phyloP scores from a whole-genome alignment of 1,139 yeast species.

The Geotrichum candidum region DNA sequence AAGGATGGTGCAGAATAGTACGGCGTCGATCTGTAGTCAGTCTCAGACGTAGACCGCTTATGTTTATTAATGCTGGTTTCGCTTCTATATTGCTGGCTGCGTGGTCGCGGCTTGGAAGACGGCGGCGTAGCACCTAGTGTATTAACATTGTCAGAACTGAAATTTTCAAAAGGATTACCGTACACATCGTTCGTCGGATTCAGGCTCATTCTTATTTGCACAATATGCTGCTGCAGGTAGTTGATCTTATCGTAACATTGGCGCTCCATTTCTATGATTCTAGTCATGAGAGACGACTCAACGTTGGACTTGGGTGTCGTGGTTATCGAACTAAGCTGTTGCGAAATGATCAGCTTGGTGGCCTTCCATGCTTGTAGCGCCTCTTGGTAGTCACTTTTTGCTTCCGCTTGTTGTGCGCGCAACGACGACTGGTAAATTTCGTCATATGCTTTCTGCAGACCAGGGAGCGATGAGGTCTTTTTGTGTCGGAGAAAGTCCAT shows the following conservation, averaged over 20 bases:
- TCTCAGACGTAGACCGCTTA: conserved; percentile 2
- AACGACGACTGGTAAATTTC: conserved; percentile 36
- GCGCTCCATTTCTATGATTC: conserved; percentile 34
- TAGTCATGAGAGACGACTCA: conserved; percentile 31
- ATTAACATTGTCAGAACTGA: background rate
- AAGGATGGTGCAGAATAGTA: conserved; percentile 14
- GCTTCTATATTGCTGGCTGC: background rate
- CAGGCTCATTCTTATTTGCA: background rate
- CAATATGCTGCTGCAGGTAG: conserved; percentile 18
- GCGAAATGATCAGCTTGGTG: conserved; percentile 28
- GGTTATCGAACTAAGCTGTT: conserved; percentile 28
- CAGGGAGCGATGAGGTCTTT: conserved; percentile 13
- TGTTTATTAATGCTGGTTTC: conserved; percentile 4
- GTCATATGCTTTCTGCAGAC: conserved; percentile 32
- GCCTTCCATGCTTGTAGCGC: conserved; percentile 32
- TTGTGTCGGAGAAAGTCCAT: conserved; percentile 14
- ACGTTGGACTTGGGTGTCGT: conserved; percentile 26
- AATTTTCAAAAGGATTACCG: background rate
- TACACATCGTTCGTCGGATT: background rate
- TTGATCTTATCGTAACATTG: conserved; percentile 35
- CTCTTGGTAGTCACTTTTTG: conserved; percentile 28
- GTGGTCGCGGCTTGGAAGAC: background rate
- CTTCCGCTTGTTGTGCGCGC: conserved; percentile 33
- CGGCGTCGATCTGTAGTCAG: conserved; percentile 1
- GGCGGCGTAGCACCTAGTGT: background rate